Conservation (phyloP, 805 yeast genomes). For the Metschnikowia similis region DNA sequence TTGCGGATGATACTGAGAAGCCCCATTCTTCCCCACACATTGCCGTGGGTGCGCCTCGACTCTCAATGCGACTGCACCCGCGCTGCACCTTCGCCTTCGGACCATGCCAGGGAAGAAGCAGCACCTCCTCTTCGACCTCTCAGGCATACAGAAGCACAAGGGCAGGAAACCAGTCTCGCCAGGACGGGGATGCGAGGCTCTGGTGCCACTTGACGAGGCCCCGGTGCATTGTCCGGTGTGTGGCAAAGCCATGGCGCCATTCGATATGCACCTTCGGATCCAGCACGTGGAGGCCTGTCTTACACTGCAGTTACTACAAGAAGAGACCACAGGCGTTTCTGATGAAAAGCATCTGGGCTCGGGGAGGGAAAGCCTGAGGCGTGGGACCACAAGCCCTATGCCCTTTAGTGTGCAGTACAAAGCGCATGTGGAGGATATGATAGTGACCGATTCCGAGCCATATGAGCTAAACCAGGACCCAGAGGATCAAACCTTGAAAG, state of each 20-base stretch:
- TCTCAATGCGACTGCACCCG: background rate
- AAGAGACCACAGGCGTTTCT: background rate
- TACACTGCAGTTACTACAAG: background rate
- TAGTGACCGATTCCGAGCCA: background rate
- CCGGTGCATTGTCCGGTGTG: constrained; percentile 51
- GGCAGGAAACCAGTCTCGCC: background rate
- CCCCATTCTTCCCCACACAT: constrained; percentile 53
- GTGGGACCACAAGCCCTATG: background rate
- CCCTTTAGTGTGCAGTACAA: background rate
- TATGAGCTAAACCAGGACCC: background rate
- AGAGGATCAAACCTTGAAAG: background rate
- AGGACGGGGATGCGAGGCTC: background rate
- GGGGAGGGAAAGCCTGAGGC: background rate
- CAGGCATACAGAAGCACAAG: background rate
- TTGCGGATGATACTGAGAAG: constrained; percentile 73
- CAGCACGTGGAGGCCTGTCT: constrained; percentile 57
- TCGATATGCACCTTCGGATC: constrained; percentile 41
- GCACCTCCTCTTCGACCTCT: constrained; percentile 3
- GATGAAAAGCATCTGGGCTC: background rate
- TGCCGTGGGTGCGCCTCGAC: background rate
- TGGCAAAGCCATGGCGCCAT: constrained; percentile 29
- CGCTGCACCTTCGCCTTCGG: background rate
- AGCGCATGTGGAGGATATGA: background rate
- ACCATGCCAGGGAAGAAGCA: constrained; percentile 1
- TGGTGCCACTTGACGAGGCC: background rate